Percentiles rank a stretch among this genome's conserved stretches.
Evolutionary conservation across 371 early-diverging fungal species (phyloP).

Genomic region (Zychaea mexicana): DNA sequence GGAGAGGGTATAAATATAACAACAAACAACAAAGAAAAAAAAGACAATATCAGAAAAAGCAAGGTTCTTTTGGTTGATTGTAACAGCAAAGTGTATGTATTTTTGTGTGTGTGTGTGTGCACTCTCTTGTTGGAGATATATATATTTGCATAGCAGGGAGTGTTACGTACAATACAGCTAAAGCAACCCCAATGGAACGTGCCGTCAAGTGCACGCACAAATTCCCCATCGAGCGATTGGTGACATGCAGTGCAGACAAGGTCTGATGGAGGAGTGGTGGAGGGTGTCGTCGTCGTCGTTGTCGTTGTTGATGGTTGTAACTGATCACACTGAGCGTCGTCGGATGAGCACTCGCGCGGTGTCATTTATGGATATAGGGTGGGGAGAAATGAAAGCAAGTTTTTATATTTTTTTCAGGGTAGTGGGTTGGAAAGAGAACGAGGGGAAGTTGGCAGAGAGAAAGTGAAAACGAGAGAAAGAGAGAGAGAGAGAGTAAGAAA

Average conservation of each 20-base stretch:
- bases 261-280: constrained; percentile 6
- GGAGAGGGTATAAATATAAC: too few relatives aligned
- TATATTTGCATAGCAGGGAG: too few relatives aligned
- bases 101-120: too few relatives aligned
- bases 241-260: constrained; percentile 28
- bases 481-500: constrained; percentile 2
- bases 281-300: too few relatives aligned
- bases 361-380: background rate
- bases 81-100: too few relatives aligned
- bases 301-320: constrained; percentile 1
- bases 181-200: constrained; percentile 94
- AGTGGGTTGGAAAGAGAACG: background rate
- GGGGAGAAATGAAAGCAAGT: background rate
- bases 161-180: constrained; percentile 81
- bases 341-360: constrained; percentile 7
- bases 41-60: too few relatives aligned
- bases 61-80: too few relatives aligned
- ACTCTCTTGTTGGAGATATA: too few relatives aligned
- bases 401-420: background rate
- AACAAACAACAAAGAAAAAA: too few relatives aligned
- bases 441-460: background rate
- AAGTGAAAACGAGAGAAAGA: constrained; percentile 1
- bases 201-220: constrained; percentile 87
- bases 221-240: constrained; percentile 66
- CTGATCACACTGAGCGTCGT: constrained; percentile 1